Percentiles rank a stretch among this genome's conserved stretches.
These are phyloP conservation scores for Boletales sp. DNA, from an alignment of 768 basidiomycete species.

Conservation along the genomic window DNA sequence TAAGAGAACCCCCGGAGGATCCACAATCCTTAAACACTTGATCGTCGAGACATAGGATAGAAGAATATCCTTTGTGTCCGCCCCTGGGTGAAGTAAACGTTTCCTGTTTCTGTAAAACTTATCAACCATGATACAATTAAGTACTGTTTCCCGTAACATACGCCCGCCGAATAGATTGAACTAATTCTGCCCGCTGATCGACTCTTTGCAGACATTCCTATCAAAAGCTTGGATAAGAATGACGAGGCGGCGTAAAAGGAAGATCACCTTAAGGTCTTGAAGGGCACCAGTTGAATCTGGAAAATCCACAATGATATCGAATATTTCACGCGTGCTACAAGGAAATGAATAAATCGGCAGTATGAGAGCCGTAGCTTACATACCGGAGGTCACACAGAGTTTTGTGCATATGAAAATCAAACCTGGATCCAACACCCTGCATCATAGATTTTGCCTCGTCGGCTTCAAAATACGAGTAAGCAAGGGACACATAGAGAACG, in stretches of 20 bases:
- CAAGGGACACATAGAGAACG: conserved; percentile 3
- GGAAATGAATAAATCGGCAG: background rate
- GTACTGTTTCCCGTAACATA: conserved; percentile 28
- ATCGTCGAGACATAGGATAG: conserved; percentile 91
- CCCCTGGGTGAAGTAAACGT: conserved; percentile 92
- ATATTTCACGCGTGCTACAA: conserved; percentile 75
- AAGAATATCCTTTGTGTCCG: conserved; percentile 89
- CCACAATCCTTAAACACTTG: conserved; percentile 82
- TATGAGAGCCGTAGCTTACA: conserved; percentile 18
- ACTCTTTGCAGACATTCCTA: conserved; percentile 80
- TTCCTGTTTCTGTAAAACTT: conserved; percentile 60
- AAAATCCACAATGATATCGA: conserved; percentile 93
- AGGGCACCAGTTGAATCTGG: conserved; percentile 85
- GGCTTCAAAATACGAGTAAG: conserved; percentile 35
- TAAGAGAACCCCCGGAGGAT: conserved; percentile 88
- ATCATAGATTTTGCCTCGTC: conserved; percentile 72
- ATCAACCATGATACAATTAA: conserved; percentile 5
- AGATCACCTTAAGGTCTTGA: conserved; percentile 72
- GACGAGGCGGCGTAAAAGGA: background rate
- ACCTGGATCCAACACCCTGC: conserved; percentile 72
- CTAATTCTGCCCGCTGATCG: conserved; percentile 73
- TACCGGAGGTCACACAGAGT: conserved; percentile 84
- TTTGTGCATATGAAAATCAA: conserved; percentile 93
- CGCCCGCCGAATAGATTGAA: conserved; percentile 77
- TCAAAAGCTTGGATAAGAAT: background rate